Percentiles rank a stretch among this genome's conserved stretches.
Evolutionary conservation across 1,284 basidiomycete species (phyloP).

Genomic region (Leccinum solheimii): DNA sequence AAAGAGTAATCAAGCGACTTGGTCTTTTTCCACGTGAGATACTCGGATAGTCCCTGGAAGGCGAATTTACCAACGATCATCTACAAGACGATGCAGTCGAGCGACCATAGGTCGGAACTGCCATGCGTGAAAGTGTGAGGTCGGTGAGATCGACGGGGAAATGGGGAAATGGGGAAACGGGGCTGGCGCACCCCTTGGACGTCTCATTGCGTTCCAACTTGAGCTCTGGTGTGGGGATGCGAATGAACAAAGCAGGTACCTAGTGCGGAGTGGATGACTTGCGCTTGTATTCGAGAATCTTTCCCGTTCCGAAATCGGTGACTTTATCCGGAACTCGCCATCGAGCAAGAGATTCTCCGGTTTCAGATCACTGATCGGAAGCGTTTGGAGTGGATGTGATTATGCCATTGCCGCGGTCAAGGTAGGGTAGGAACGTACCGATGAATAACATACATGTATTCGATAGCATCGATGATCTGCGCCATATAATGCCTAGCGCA

Average conservation of each 20-base stretch:
- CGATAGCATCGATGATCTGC: slow-evolving; percentile 84
- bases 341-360: slow-evolving; percentile 86
- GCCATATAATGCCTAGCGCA: slow-evolving; percentile 85
- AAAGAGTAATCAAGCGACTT: slow-evolving; percentile 73
- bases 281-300: slow-evolving; percentile 69
- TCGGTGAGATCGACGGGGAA: not conserved
- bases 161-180: not conserved
- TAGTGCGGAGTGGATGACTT: slow-evolving; percentile 18
- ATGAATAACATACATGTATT: slow-evolving; percentile 92
- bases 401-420: slow-evolving; percentile 11
- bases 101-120: slow-evolving; percentile 92
- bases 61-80: slow-evolving; percentile 93
- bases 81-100: slow-evolving; percentile 95
- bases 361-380: slow-evolving; percentile 71
- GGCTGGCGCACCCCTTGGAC: slow-evolving; percentile 55
- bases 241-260: slow-evolving; percentile 9
- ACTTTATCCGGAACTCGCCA: slow-evolving; percentile 85
- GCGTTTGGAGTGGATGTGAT: not conserved
- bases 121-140: not conserved
- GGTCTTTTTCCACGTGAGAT: slow-evolving; percentile 80
- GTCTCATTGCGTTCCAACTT: slow-evolving; percentile 69
- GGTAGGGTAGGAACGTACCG: slow-evolving; percentile 45
- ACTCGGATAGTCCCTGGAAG: slow-evolving; percentile 85
- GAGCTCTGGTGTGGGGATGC: slow-evolving; percentile 71
- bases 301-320: slow-evolving; percentile 96